A percentile compares a stretch with the other conserved stretches of the same genome.
These are phyloP conservation scores for Viridothelium virens DNA, from an alignment of 495 filamentous ascomycete genomes.

Conservation along the genomic window DNA sequence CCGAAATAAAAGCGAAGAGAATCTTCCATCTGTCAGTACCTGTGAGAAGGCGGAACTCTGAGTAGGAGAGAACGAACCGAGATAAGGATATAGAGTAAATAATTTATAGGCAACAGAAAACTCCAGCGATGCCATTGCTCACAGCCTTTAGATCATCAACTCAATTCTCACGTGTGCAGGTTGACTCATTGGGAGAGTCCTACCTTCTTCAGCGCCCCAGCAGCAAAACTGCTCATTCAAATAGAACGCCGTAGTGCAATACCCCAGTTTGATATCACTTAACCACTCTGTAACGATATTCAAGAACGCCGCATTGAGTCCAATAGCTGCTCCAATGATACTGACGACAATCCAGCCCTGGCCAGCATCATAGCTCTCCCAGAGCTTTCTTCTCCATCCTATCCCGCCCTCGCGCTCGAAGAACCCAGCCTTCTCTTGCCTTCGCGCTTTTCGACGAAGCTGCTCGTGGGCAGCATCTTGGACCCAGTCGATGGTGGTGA, in stretches of 20 bases:
- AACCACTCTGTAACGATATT: slow-evolving; percentile 98
- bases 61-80: slow-evolving; percentile 50
- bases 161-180: background rate
- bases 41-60: no score
- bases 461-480: slow-evolving; percentile 94
- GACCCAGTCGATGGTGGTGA: slow-evolving; percentile 99
- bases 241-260: slow-evolving; percentile 93
- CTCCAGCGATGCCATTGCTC: slow-evolving; percentile 89
- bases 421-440: slow-evolving; percentile 64
- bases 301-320: slow-evolving; percentile 83
- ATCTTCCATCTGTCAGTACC: slow-evolving; percentile 43
- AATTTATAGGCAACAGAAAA: slow-evolving; percentile 67
- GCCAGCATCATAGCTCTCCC: slow-evolving; percentile 88
- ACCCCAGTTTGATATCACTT: slow-evolving; percentile 87
- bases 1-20: slow-evolving; percentile 73
- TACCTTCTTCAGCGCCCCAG: slow-evolving; percentile 88
- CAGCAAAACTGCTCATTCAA: slow-evolving; percentile 98
- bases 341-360: slow-evolving; percentile 98
- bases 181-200: slow-evolving; percentile 16
- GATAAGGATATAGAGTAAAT: slow-evolving; percentile 80
- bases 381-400: slow-evolving; percentile 75
- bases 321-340: slow-evolving; percentile 85
- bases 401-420: slow-evolving; percentile 63
- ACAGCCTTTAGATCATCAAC: slow-evolving; percentile 50
- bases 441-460: slow-evolving; percentile 63